Percentiles rank a stretch among this genome's conserved stretches.
phyloP scores from a whole-genome alignment of 2,329 filamentous ascomycete genomes.

The Aureobasidium zeae region DNA sequence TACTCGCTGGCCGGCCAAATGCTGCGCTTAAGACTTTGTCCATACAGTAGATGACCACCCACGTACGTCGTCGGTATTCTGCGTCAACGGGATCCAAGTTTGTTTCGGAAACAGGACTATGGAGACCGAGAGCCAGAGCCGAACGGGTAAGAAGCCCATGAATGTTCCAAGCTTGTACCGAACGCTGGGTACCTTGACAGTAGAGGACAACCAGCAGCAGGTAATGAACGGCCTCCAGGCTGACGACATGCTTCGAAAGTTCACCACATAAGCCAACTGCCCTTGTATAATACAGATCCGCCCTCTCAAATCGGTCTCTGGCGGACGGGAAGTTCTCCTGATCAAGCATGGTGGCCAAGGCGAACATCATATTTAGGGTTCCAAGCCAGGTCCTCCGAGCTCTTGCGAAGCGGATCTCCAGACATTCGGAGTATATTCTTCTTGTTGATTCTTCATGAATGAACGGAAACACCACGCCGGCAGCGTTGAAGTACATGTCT shows the following conservation, averaged over 20 bases:
- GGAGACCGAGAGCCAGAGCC: constrained; percentile 45
- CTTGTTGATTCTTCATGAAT: constrained; percentile 32
- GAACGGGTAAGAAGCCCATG: constrained; percentile 35
- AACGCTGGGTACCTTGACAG: constrained; percentile 46
- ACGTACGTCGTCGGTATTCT: constrained; percentile 43
- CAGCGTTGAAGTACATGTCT: constrained; percentile 31
- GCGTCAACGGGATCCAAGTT: constrained; percentile 35
- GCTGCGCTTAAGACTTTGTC: constrained; percentile 42
- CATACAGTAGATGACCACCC: constrained; percentile 35
- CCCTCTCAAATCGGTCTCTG: constrained; percentile 31
- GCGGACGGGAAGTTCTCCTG: constrained; percentile 25
- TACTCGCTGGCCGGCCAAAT: constrained; percentile 40
- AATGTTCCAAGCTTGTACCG: constrained; percentile 45
- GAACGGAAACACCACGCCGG: constrained; percentile 33
- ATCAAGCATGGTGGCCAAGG: constrained; percentile 37
- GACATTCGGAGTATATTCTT: constrained; percentile 29
- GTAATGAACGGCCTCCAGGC: constrained; percentile 33
- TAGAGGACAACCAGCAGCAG: constrained; percentile 44
- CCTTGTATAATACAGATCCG: constrained; percentile 39
- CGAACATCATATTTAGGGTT: constrained; percentile 43
- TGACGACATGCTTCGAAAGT: constrained; percentile 16
- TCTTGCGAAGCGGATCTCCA: constrained; percentile 26
- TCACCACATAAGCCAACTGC: constrained; percentile 36
- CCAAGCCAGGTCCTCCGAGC: constrained; percentile 44
- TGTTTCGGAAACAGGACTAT: constrained; percentile 34